These are phyloP conservation scores for Saccharomyces hybrid DNA, from an alignment of 1,139 yeast genomes.

Conservation along the genomic window DNA sequence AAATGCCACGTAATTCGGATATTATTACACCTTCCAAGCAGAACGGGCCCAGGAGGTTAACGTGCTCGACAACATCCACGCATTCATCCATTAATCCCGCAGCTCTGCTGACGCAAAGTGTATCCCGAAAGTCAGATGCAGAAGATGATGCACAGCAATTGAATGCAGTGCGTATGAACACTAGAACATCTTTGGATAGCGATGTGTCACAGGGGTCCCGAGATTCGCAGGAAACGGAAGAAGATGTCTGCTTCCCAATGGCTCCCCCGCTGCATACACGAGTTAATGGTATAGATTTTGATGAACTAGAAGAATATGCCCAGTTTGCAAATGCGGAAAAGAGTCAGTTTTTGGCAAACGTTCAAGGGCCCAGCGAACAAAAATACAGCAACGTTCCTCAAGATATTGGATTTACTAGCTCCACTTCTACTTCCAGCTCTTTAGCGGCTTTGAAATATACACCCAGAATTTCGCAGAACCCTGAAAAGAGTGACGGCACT, in stretches of 20 bases:
- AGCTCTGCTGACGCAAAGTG: slow-evolving; percentile 6
- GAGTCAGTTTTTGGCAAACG: slow-evolving; percentile 1
- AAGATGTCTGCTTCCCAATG: slow-evolving; percentile 97
- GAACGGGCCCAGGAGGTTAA: slow-evolving; percentile 5
- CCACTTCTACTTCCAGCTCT: slow-evolving; percentile 24
- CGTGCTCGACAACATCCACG: slow-evolving; percentile 7
- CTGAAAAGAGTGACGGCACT: background rate
- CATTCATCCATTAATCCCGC: background rate
- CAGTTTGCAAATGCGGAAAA: slow-evolving; percentile 37
- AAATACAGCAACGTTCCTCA: background rate
- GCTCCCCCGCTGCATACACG: slow-evolving; percentile 53
- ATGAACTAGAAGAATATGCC: slow-evolving; percentile 69
- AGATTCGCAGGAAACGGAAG: slow-evolving; percentile 81
- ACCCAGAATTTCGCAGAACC: slow-evolving; percentile 32
- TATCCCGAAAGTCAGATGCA: slow-evolving; percentile 4
- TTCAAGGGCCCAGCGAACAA: background rate
- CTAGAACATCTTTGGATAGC: too few relatives aligned
- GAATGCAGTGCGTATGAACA: slow-evolving; percentile 11
- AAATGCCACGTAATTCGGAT: background rate
- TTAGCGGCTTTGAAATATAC: slow-evolving; percentile 56
- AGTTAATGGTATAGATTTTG: slow-evolving; percentile 69
- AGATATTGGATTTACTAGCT: slow-evolving; percentile 22
- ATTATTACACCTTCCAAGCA: background rate
- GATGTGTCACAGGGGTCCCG: slow-evolving; percentile 70
- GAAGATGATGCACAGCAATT: slow-evolving; percentile 1